Evolutionary conservation across 2,329 filamentous ascomycete species (phyloP).

Genomic region (Neopestalotiopsis sp.): DNA sequence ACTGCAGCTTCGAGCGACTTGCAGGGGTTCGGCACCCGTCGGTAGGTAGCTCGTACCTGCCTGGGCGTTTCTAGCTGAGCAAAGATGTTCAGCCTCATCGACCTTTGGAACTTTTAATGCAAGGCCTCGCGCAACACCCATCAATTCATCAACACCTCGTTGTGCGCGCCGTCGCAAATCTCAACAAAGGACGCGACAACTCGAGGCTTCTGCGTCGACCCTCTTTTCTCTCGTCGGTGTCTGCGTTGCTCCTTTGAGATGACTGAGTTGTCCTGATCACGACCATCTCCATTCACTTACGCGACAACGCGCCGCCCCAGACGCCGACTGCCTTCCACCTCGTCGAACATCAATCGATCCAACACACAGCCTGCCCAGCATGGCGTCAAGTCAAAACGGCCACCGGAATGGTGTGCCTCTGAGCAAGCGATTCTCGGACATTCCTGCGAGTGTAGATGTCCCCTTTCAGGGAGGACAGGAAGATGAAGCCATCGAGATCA

Average conservation of each 20-base stretch:
- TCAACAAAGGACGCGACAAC: not conserved
- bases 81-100: not conserved
- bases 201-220: not conserved
- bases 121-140: not conserved
- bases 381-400: constrained; percentile 52
- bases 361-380: constrained; percentile 30
- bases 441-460: constrained; percentile 70
- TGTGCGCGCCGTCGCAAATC: not conserved
- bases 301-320: constrained; percentile 3
- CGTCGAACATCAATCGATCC: constrained; percentile 27
- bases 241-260: constrained; percentile 3
- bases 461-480: constrained; percentile 69
- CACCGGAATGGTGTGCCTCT: constrained; percentile 45
- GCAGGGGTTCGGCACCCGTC: not conserved
- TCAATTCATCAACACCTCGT: not conserved
- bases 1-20: not conserved
- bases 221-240: not conserved
- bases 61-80: no score
- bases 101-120: not conserved
- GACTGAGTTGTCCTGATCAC: constrained; percentile 4
- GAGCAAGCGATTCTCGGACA: constrained; percentile 68
- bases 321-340: not conserved
- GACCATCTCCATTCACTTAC: not conserved
- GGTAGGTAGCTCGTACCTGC: not conserved
- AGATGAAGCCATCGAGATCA: constrained; percentile 86